phyloP scores from a whole-genome alignment of 306 rosid genomes.

The Arachis stenosperma region DNA sequence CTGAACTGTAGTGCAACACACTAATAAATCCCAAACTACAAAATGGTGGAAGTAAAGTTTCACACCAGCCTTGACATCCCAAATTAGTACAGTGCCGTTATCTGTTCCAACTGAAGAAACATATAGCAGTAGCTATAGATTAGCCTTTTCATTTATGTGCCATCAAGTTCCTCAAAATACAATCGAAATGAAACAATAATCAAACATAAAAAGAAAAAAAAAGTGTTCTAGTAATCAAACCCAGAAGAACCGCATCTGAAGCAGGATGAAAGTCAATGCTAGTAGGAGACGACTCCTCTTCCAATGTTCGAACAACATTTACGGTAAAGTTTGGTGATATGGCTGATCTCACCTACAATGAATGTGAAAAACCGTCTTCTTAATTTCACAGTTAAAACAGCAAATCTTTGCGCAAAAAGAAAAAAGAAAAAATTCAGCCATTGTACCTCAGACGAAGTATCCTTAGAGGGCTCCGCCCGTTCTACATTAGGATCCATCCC shows the following conservation, averaged over 20 bases:
- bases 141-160: conserved; percentile 7
- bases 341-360: conserved; percentile 30
- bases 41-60: conserved; percentile 9
- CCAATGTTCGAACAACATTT: conserved; percentile 34
- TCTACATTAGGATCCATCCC: conserved; percentile 34
- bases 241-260: conserved; percentile 33
- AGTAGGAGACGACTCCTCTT: conserved; percentile 27
- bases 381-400: conserved; percentile 1
- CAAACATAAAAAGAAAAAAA: neutral
- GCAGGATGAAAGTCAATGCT: conserved; percentile 46
- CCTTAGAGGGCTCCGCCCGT: neutral
- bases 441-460: conserved; percentile 33
- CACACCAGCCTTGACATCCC: conserved; percentile 11
- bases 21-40: conserved; percentile 7
- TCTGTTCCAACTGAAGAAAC: conserved; percentile 40
- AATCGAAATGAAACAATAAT: conserved; percentile 1
- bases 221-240: conserved; percentile 30
- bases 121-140: conserved; percentile 9
- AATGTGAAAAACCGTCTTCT: neutral
- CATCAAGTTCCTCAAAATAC: neutral
- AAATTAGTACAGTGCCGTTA: conserved; percentile 28
- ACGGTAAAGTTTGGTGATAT: conserved; percentile 4
- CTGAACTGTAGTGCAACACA: conserved; percentile 19
- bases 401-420: conserved; percentile 11
- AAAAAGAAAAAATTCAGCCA: conserved; percentile 5